phyloP scores from a whole-genome alignment of 768 basidiomycete genomes.

The Amanita molliuscula region DNA sequence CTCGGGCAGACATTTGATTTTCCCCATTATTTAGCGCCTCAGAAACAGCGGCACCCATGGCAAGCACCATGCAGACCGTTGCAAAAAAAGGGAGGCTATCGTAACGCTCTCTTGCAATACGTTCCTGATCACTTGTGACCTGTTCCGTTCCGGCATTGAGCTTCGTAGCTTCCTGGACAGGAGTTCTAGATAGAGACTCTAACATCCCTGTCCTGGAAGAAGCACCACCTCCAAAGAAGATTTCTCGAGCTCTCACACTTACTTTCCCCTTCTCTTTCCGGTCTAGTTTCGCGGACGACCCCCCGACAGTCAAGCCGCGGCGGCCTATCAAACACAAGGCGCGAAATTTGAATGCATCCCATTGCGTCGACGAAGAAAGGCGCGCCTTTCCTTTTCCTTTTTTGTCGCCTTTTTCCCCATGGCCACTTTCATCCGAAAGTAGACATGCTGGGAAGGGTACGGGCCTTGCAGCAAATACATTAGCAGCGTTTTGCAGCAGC shows the following conservation, averaged over 20 bases:
- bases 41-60: constrained; percentile 35
- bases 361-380: background rate
- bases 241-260: constrained; percentile 8
- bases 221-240: constrained; percentile 2
- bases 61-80: constrained; percentile 45
- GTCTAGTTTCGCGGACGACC: constrained; percentile 8
- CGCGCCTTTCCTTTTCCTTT: constrained; percentile 1
- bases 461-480: constrained; percentile 16
- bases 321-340: constrained; percentile 1
- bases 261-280: constrained; percentile 12
- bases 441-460: constrained; percentile 13
- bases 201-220: background rate
- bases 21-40: background rate
- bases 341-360: constrained; percentile 3
- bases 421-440: background rate
- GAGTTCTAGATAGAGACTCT: background rate
- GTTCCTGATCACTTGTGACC: background rate
- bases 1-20: background rate
- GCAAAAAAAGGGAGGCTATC: constrained; percentile 42
- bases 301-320: background rate
- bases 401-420: background rate
- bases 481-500: constrained; percentile 17
- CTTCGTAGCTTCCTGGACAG: background rate
- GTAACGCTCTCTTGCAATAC: background rate
- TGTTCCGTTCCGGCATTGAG: background rate